phyloP scores from a whole-genome alignment of 1,284 basidiomycete genomes.

The Apiotrichum gracile region DNA sequence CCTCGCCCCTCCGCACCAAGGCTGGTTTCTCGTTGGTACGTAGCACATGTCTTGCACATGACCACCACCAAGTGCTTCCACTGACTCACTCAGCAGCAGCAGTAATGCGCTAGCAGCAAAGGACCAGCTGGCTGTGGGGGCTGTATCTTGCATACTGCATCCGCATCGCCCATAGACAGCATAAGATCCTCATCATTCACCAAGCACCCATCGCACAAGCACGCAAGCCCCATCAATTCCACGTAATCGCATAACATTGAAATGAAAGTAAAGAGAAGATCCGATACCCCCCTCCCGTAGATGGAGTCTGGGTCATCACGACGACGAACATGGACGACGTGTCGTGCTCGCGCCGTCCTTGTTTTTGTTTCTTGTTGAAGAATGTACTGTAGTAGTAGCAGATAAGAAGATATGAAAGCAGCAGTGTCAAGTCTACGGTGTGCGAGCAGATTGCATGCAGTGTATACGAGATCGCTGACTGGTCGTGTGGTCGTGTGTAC shows the following conservation, averaged over 20 bases:
- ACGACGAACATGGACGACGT: neutral
- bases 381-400: slow-evolving; percentile 11
- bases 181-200: neutral
- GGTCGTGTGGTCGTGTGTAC: too few relatives aligned
- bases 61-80: neutral
- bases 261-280: neutral
- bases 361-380: too few relatives aligned
- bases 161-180: slow-evolving; percentile 1
- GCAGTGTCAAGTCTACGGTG: neutral
- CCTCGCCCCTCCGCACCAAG: slow-evolving; percentile 46
- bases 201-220: neutral
- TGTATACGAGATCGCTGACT: too few relatives aligned
- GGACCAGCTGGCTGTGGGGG: neutral
- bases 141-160: neutral
- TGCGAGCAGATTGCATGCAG: too few relatives aligned
- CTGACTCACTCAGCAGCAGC: neutral
- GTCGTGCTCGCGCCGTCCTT: too few relatives aligned
- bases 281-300: neutral
- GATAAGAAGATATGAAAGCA: neutral
- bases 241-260: slow-evolving; percentile 9
- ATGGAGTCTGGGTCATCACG: neutral
- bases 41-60: neutral
- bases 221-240: neutral
- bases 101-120: neutral
- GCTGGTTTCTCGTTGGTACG: slow-evolving; percentile 25